phyloP scores from a whole-genome alignment of 495 filamentous ascomycete genomes.

The Podospora pseudocomata region DNA sequence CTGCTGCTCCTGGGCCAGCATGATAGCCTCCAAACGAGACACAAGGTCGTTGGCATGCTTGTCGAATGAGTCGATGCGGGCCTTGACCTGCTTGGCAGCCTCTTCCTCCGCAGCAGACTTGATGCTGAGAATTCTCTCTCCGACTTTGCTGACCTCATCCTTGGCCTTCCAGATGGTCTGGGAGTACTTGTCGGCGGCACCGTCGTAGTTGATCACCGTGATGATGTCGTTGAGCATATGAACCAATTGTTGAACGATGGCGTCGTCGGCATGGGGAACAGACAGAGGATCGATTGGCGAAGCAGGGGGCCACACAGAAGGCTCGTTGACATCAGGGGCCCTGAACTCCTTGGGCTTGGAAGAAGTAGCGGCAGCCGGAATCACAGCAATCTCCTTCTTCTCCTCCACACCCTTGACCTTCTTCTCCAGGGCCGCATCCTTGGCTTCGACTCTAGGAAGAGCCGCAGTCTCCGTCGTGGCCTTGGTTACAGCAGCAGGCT shows the following conservation, averaged over 20 bases:
- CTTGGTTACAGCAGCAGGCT: slow-evolving; percentile 22
- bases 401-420: slow-evolving; percentile 14
- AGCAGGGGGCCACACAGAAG: slow-evolving; percentile 55
- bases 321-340: slow-evolving; percentile 57
- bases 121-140: slow-evolving; percentile 65
- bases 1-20: slow-evolving; percentile 67
- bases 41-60: slow-evolving; percentile 65
- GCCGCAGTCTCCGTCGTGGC: slow-evolving; percentile 39
- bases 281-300: slow-evolving; percentile 70
- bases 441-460: slow-evolving; percentile 33
- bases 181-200: slow-evolving; percentile 66
- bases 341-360: slow-evolving; percentile 32
- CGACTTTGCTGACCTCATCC: slow-evolving; percentile 71
- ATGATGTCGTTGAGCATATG: slow-evolving; percentile 96
- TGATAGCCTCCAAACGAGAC: slow-evolving; percentile 67
- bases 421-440: slow-evolving; percentile 10
- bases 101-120: slow-evolving; percentile 62
- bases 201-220: slow-evolving; percentile 81
- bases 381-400: slow-evolving; percentile 19
- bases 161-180: slow-evolving; percentile 78
- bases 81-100: slow-evolving; percentile 71
- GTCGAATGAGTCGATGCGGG: slow-evolving; percentile 56
- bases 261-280: slow-evolving; percentile 70
- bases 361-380: background rate
- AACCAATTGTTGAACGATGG: slow-evolving; percentile 87